Evolutionary conservation across 2,329 filamentous ascomycete species (phyloP).

Genomic region (Zopfia rhizophila): DNA sequence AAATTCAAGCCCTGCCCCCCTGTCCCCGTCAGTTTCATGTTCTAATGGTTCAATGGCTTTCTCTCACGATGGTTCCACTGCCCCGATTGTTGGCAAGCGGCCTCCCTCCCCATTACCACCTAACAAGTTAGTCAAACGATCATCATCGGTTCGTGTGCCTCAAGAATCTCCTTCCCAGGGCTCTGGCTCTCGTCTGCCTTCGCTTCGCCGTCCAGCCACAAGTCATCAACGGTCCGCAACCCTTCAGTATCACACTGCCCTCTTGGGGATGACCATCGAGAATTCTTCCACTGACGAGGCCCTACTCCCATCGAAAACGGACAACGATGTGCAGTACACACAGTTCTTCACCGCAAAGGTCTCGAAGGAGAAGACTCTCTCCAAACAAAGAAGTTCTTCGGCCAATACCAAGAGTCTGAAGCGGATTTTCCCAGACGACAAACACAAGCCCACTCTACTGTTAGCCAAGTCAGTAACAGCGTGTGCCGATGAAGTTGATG

Average conservation of each 20-base stretch:
- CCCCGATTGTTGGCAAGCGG: constrained; percentile 67
- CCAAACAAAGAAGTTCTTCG: constrained; percentile 54
- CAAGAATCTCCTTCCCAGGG: constrained; percentile 59
- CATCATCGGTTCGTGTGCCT: constrained; percentile 65
- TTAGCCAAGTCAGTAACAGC: constrained; percentile 55
- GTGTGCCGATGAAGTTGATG: constrained; percentile 47
- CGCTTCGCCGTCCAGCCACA: constrained; percentile 77
- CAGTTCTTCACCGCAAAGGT: constrained; percentile 52
- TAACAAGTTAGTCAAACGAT: constrained; percentile 83
- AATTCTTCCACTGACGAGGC: constrained; percentile 32
- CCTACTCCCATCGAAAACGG: constrained; percentile 27
- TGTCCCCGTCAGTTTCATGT: constrained; percentile 72
- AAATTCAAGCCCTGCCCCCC: constrained; percentile 71
- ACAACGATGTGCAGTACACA: constrained; percentile 45
- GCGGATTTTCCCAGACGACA: constrained; percentile 56
- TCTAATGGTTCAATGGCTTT: constrained; percentile 67
- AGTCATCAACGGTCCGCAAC: constrained; percentile 82
- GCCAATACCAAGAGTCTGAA: constrained; percentile 52
- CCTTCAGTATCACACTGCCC: constrained; percentile 64
- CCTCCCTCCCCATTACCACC: constrained; percentile 61
- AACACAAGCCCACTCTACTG: constrained; percentile 60
- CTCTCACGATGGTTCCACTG: constrained; percentile 65
- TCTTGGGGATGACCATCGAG: constrained; percentile 41
- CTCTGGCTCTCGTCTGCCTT: constrained; percentile 70
- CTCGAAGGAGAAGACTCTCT: constrained; percentile 46